Evolutionary conservation across 768 basidiomycete species (phyloP).

Genomic region (Rhizopogon roseolus): DNA sequence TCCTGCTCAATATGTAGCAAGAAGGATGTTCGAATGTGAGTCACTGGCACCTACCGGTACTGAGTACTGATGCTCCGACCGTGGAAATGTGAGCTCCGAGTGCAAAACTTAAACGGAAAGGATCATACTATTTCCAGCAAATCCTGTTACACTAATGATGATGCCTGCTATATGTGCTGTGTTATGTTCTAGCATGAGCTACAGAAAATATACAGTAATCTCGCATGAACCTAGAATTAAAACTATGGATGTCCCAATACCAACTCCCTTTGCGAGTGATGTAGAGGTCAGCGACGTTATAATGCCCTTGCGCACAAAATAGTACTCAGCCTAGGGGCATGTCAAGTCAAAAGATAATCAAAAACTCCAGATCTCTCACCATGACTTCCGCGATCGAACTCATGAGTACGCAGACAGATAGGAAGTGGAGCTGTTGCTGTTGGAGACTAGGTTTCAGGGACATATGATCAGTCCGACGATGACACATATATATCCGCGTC

Average conservation of each 20-base stretch:
- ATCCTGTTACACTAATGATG: conserved; percentile 73
- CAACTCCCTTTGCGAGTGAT: conserved; percentile 46
- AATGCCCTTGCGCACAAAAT: conserved; percentile 60
- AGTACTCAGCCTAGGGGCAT: conserved; percentile 61
- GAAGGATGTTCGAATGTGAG: conserved; percentile 67
- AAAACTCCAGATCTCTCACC: conserved; percentile 26
- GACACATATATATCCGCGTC: conserved; percentile 71
- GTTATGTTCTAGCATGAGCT: conserved; percentile 36
- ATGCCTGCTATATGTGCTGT: conserved; percentile 65
- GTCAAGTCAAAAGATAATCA: no score
- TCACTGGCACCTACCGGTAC: conserved; percentile 65
- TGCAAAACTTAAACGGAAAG: not conserved
- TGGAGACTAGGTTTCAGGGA: conserved; percentile 66
- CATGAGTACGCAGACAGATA: conserved; percentile 73
- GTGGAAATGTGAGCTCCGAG: not conserved
- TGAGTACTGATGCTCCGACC: conserved; percentile 47
- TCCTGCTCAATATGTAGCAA: conserved; percentile 55
- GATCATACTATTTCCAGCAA: conserved; percentile 58
- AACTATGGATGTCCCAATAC: conserved; percentile 66
- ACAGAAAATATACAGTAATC: not conserved
- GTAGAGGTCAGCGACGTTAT: conserved; percentile 65
- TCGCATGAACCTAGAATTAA: conserved; percentile 47
- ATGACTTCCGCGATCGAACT: conserved; percentile 77
- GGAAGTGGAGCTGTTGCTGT: conserved; percentile 66
- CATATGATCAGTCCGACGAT: conserved; percentile 67